Evolutionary conservation across 257 asterid genomes (phyloP), one percentile per base, ranked within the genome.

Genomic region (Asclepias syriaca): DNA sequence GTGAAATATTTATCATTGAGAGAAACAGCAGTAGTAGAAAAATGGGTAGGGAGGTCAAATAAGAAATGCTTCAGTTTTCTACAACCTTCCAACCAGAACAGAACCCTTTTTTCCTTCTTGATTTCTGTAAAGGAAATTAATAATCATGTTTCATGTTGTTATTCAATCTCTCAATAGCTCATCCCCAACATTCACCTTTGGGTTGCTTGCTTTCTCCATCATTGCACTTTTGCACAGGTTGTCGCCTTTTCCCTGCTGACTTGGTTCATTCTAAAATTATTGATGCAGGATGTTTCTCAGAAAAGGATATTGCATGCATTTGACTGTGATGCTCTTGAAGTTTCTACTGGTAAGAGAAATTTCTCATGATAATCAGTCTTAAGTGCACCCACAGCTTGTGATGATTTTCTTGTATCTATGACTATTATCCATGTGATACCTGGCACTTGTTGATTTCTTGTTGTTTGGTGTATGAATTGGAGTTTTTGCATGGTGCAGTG

Each of bases 221-320:
- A 56, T n/a, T 21, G 49, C 6, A 27, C 61, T 15, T 50, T 61
- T 32, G 66, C 46, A n/a, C 16, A 18, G 58, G 40, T 39, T 65
- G 16, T 60, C 6, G 11, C 40, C n/a, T 50, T 61, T 19, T 59
- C 48, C 60, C 8, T 18, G 22, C 58, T 65, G 40, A 60, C 55
- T 24, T 64, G n/a, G 9, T 45, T 75, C 32, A 53, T 57, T 24
- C 50, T 45, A 32, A 15, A 65, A 54, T 74, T 69, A 69, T 64
- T 27, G 51, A 66, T 69, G 68, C 76, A 91, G 95, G 87, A 81
- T 55, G 59, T 72, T 77, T 74, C 77, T 77, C 65, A 72, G 37
- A 72, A 61, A 74, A 88, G 75, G 43, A 70, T 77, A 70, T 89
- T 91, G 84, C 96, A 90, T 80, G 96, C 88, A 75, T 93, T 77